These are phyloP conservation scores for Pluteus cervinus DNA, from an alignment of 768 basidiomycete species.

Conservation along the genomic window DNA sequence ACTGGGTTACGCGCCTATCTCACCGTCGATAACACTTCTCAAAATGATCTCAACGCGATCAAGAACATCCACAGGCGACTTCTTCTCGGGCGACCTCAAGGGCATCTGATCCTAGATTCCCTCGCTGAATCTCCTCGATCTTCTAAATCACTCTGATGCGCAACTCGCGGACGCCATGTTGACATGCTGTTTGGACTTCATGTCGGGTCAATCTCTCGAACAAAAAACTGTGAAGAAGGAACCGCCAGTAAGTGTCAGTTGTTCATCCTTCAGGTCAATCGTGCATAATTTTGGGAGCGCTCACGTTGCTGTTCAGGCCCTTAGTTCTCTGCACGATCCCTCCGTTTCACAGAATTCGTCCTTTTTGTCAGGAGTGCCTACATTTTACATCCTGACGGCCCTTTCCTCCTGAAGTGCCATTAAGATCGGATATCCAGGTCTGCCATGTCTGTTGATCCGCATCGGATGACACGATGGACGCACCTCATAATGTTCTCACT, in stretches of 20 bases:
- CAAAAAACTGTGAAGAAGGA: conserved; percentile 5
- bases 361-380: conserved; percentile 2
- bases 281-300: too few species aligned
- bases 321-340: background rate
- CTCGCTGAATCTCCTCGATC: conserved; percentile 26
- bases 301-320: too few species aligned
- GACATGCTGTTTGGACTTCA: conserved; percentile 26
- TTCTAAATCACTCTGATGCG: conserved; percentile 19
- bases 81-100: conserved; percentile 19
- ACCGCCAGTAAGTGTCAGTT: too few species aligned
- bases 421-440: conserved; percentile 2
- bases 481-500: too few species aligned
- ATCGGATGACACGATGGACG: conserved; percentile 1
- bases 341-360: conserved; percentile 4
- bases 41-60: conserved; percentile 18
- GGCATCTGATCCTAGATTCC: conserved; percentile 22
- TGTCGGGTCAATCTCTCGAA: conserved; percentile 20
- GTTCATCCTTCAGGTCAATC: background rate
- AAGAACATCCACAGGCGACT: conserved; percentile 28
- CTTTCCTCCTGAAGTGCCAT: conserved; percentile 9
- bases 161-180: conserved; percentile 28
- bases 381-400: conserved; percentile 3
- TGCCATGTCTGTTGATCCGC: conserved; percentile 4
- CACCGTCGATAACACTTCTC: conserved; percentile 29
- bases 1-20: conserved; percentile 30